Conservation (phyloP, 495 filamentous ascomycete species). For the Lindgomyces ingoldianus region DNA sequence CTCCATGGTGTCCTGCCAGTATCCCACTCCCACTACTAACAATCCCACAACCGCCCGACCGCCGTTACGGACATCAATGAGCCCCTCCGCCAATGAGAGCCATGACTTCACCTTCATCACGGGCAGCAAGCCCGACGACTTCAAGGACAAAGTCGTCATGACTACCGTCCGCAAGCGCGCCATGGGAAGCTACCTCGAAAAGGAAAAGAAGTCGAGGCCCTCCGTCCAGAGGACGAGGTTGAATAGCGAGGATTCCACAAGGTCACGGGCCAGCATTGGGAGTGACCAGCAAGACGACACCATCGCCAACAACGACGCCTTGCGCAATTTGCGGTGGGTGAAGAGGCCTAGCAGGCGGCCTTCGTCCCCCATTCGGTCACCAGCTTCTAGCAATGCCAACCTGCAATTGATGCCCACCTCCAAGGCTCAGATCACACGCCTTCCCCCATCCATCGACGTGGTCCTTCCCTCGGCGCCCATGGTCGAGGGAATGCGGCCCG, state of each 20-base stretch:
- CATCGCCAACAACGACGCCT: too few species aligned
- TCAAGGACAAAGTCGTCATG: slow-evolving; percentile 31
- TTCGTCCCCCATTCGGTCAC: slow-evolving; percentile 3
- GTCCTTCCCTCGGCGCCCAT: slow-evolving; percentile 22
- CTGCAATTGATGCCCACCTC: background rate
- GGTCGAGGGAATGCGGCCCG: slow-evolving; percentile 11
- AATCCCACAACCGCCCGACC: too few species aligned
- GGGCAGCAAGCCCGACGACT: slow-evolving; percentile 26
- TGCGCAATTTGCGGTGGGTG: too few species aligned
- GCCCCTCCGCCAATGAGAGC: slow-evolving; percentile 11
- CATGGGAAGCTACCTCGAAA: slow-evolving; percentile 33
- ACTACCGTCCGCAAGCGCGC: slow-evolving; percentile 35
- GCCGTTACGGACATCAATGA: too few species aligned
- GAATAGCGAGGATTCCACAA: slow-evolving; percentile 18
- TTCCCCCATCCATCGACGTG: slow-evolving; percentile 2
- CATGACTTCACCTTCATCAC: slow-evolving; percentile 32
- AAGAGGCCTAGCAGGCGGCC: background rate
- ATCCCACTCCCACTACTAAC: background rate
- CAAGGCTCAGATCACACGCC: background rate
- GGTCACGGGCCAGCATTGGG: slow-evolving; percentile 6
- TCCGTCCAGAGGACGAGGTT: background rate
- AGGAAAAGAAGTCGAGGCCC: slow-evolving; percentile 14
- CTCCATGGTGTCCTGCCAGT: background rate
- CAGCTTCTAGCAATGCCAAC: background rate
- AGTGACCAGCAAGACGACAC: slow-evolving; percentile 4